Evolutionary conservation across 495 filamentous ascomycete species (phyloP), one percentile per base, ranked within the genome.

Genomic region (Penicillium longicatenatum): DNA sequence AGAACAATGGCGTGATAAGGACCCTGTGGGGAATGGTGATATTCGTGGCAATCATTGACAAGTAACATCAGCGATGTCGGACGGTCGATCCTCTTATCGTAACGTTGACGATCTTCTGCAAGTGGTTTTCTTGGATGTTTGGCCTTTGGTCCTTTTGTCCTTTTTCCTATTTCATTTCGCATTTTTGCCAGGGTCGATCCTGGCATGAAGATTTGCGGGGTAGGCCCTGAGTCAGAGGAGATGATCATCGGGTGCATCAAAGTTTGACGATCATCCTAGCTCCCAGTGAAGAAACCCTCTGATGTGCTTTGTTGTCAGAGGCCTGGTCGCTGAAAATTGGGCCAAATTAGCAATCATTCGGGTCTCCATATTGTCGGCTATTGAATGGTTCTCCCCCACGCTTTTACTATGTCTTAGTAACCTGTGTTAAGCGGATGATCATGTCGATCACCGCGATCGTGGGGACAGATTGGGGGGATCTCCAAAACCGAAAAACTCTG

Each of bases 171-270:
- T 16, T n/a, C 29, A 17, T 10, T 48, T 48, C 16, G 19, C 24
- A 48, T 26, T 17, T 24, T 30, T n/a, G 17, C 42, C 42, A 19
- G 4, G 45, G 45, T n/a, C 45, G 45, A 48, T 48, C 45, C 24
- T 48, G 45, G 45, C 12, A 48, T 48, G 53, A 46, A 47, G 53
- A 55, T 48, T 47, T 43, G 42, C 21, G 53, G 52, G 53, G 53
- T 55, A 47, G 30, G 43, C 46, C 37, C 29, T 55, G 43, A 55
- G 41, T 48, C 43, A 37, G 22, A 45, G 20, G 9, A 35, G 52
- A 55, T 20, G 53, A 55, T 55, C 53, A 55, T 44, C 52, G 52
- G 52, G 52, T 47, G 39, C 52, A 55, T 47, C 53, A 55, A 55
- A 55, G 31, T 48, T 24, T 55, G 43, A 24, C 29, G 53, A 55